Evolutionary conservation across 345 rosid genomes (phyloP).

Genomic region (Anastatica hierochuntica): DNA sequence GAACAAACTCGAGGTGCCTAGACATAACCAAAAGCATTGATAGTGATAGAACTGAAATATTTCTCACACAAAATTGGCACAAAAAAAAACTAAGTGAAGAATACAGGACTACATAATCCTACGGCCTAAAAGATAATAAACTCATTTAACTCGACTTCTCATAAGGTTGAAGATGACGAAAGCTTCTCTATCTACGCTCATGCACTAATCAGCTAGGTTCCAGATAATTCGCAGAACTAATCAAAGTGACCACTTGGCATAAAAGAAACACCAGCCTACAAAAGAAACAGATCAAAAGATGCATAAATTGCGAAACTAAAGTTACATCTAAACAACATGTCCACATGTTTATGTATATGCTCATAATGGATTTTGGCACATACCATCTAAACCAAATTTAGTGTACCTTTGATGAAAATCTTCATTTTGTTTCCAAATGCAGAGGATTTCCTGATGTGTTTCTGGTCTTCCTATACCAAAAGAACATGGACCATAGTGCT

Average conservation of each 20-base stretch:
- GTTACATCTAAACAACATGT: neutral
- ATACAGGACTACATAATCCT: too few relatives aligned
- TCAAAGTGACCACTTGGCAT: neutral
- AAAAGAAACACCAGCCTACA: conserved; percentile 6
- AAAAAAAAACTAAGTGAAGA: too few relatives aligned
- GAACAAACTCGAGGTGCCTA: too few relatives aligned
- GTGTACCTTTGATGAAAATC: neutral
- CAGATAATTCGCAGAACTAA: too few relatives aligned
- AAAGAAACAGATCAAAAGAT: neutral
- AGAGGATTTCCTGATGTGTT: conserved; percentile 10
- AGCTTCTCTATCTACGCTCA: neutral
- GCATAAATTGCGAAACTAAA: neutral
- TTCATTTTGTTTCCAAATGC: conserved; percentile 12
- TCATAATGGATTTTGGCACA: too few relatives aligned
- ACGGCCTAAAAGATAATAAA: too few relatives aligned
- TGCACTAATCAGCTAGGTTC: neutral
- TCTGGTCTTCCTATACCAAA: conserved; percentile 51
- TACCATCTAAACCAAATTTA: neutral
- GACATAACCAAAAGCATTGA: too few relatives aligned
- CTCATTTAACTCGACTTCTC: too few relatives aligned
- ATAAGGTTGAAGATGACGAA: neutral
- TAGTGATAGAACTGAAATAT: too few relatives aligned
- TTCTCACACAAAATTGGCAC: too few relatives aligned
- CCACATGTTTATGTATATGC: too few relatives aligned
- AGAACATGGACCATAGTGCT: conserved; percentile 46